A percentile compares a stretch with the other conserved stretches of the same genome.
Conservation (phyloP, 2,329 filamentous ascomycete species). For the Fusarium beomiforme region DNA sequence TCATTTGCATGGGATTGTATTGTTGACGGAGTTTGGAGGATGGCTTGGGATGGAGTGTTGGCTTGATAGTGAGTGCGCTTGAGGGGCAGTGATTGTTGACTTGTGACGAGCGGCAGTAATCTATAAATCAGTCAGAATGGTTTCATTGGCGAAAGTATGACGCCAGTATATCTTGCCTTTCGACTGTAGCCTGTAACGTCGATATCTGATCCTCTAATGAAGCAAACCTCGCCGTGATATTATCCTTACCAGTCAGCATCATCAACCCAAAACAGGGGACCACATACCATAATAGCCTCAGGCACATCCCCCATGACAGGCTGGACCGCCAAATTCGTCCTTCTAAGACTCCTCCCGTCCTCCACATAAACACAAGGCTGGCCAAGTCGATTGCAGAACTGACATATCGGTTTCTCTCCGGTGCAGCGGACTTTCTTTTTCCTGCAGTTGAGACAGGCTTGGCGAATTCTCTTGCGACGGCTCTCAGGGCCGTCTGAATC, state of each 20-base stretch:
- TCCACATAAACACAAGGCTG: conserved; percentile 15
- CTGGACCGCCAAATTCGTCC: neutral
- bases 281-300: neutral
- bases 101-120: neutral
- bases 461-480: conserved; percentile 15
- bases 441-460: conserved; percentile 23
- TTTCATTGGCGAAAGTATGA: accelerated
- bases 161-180: neutral
- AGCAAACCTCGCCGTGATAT: neutral
- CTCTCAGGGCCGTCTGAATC: conserved; percentile 17
- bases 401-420: conserved; percentile 15
- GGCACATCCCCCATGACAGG: neutral
- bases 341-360: conserved; percentile 8
- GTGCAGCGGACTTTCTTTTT: conserved; percentile 19
- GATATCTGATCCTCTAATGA: conserved; percentile 10
- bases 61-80: neutral
- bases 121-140: neutral
- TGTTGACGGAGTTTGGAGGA: neutral
- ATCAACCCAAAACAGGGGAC: neutral
- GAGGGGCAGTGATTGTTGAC: neutral
- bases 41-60: neutral
- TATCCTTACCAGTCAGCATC: neutral
- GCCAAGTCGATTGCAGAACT: conserved; percentile 7
- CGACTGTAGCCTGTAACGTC: neutral
- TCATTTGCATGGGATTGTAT: neutral